Percentiles rank a stretch among this genome's conserved stretches.
phyloP scores from a whole-genome alignment of 352 stramenopile species.

The Phytophthora colocasiae region DNA sequence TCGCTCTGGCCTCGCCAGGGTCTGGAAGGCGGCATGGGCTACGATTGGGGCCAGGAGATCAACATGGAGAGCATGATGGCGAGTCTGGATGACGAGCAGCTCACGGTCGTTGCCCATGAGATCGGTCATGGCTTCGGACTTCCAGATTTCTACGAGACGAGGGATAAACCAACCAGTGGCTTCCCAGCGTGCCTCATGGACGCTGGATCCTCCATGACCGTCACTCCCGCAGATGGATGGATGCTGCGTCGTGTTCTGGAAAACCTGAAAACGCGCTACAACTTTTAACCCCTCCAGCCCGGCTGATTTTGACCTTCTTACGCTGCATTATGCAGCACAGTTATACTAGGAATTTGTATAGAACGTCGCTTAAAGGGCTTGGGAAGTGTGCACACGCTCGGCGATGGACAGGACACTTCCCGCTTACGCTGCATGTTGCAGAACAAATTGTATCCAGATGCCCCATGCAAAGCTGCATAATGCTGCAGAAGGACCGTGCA shows the following conservation, averaged over 20 bases:
- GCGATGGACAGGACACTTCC: too few species aligned
- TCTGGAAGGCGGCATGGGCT: slow-evolving; percentile 23
- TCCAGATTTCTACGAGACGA: slow-evolving; percentile 24
- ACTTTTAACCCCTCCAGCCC: too few species aligned
- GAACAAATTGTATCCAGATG: too few species aligned
- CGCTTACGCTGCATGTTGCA: too few species aligned
- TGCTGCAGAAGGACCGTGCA: too few species aligned
- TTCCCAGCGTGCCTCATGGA: slow-evolving; percentile 18
- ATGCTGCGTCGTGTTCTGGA: slow-evolving; percentile 24
- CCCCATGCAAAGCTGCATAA: too few species aligned
- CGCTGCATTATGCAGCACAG: too few species aligned
- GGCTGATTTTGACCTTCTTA: too few species aligned
- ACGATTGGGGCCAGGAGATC: slow-evolving; percentile 16
- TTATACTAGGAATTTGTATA: too few species aligned
- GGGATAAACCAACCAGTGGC: not conserved
- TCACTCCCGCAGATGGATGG: slow-evolving; percentile 18
- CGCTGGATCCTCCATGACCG: slow-evolving; percentile 6
- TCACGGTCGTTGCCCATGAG: slow-evolving; percentile 37
- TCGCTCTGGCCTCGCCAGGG: slow-evolving; percentile 34
- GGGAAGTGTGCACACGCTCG: too few species aligned
- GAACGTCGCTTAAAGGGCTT: too few species aligned
- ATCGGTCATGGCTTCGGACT: slow-evolving; percentile 27
- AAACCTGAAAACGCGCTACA: slow-evolving; percentile 17
- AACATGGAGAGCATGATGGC: slow-evolving; percentile 35
- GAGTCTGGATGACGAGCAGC: slow-evolving; percentile 21